Evolutionary conservation across 2,329 filamentous ascomycete species (phyloP).

Genomic region (Zalaria sp.): DNA sequence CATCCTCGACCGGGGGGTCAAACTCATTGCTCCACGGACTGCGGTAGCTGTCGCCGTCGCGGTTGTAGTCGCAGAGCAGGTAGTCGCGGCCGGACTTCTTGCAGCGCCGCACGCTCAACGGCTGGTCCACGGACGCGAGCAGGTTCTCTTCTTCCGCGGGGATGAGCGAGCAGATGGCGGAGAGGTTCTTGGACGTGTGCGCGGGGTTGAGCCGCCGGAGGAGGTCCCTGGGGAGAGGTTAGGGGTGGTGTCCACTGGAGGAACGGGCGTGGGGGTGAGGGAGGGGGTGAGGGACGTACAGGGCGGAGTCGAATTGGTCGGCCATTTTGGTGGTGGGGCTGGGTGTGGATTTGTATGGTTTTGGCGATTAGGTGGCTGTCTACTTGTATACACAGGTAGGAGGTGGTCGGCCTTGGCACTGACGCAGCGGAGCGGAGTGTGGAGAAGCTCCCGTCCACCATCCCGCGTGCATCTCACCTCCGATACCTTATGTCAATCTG

Average conservation of each 20-base stretch:
- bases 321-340: constrained; percentile 2
- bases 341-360: too few relatives aligned
- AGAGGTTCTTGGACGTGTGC: constrained; percentile 76
- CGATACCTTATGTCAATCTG: too few relatives aligned
- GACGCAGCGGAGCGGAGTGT: too few relatives aligned
- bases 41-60: constrained; percentile 92
- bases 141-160: constrained; percentile 94
- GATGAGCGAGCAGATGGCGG: constrained; percentile 73
- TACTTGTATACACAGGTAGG: too few relatives aligned
- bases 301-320: constrained; percentile 9
- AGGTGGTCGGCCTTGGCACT: too few relatives aligned
- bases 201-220: constrained; percentile 95
- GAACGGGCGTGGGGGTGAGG: background rate
- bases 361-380: too few relatives aligned
- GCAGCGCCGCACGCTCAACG: constrained; percentile 74
- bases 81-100: constrained; percentile 85
- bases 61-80: constrained; percentile 98
- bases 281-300: constrained; percentile 1
- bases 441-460: too few relatives aligned
- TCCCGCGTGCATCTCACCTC: too few relatives aligned
- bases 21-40: constrained; percentile 99
- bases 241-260: background rate
- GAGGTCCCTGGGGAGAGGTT: constrained; percentile 56
- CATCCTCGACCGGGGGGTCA: constrained; percentile 66
- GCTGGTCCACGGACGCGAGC: constrained; percentile 93